Conservation (phyloP, 2,329 filamentous ascomycete genomes). For the Aureobasidium subglaciale region DNA sequence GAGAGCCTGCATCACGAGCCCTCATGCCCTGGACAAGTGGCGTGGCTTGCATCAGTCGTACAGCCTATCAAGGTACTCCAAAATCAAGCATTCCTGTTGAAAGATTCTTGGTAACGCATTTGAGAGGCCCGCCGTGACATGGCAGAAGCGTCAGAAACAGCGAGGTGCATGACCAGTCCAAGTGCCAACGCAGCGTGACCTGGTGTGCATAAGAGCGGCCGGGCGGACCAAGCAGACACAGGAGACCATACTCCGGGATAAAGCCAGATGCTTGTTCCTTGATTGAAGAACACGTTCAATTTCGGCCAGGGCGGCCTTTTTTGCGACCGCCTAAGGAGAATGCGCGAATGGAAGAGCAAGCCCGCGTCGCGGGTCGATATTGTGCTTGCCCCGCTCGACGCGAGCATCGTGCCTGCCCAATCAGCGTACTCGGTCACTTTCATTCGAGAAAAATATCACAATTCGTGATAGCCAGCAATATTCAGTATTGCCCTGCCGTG, state of each 20-base stretch:
- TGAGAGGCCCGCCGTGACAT: constrained; percentile 8
- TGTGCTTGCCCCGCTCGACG: neutral
- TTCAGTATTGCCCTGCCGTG: neutral
- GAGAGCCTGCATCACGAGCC: constrained; percentile 14
- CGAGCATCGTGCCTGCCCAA: neutral
- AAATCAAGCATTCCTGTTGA: constrained; percentile 10
- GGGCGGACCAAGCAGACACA: neutral
- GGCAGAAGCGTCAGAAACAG: constrained; percentile 9
- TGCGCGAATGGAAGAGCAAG: neutral
- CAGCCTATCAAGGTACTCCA: constrained; percentile 12
- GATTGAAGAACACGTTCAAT: neutral
- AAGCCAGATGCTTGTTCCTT: neutral
- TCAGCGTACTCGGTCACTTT: constrained; percentile 1
- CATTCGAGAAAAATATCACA: neutral
- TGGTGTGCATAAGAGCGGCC: neutral
- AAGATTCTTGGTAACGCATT: constrained; percentile 1
- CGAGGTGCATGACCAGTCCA: constrained; percentile 9
- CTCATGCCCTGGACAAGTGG: constrained; percentile 11
- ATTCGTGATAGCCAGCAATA: neutral
- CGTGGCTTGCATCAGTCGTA: constrained; percentile 9
- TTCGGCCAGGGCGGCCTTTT: neutral
- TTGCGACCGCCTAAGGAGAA: neutral
- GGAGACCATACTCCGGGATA: neutral
- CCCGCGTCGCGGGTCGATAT: neutral
- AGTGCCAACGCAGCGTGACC: constrained; percentile 13